Evolutionary conservation across 805 yeast species (phyloP).

Genomic region (Myxozyma nipponensis): DNA sequence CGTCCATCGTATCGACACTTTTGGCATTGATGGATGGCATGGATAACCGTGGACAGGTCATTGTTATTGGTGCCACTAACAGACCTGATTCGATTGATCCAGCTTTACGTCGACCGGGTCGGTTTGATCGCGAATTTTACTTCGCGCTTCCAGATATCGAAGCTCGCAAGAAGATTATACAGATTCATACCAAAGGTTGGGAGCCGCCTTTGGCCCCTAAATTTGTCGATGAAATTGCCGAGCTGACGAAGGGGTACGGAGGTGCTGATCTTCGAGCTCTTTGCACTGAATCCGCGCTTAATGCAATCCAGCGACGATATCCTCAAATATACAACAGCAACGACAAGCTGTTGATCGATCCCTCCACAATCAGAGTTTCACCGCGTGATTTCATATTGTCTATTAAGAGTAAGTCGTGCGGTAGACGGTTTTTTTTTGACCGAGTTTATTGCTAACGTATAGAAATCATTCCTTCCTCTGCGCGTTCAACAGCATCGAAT

Average conservation of each 20-base stretch:
- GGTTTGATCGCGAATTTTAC: conserved; percentile 95
- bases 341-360: conserved; percentile 70
- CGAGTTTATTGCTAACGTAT: background rate
- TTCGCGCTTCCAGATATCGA: conserved; percentile 85
- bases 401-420: conserved; percentile 45
- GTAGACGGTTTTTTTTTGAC: background rate
- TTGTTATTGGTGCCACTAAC: conserved; percentile 96
- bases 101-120: conserved; percentile 92
- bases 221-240: conserved; percentile 66
- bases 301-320: conserved; percentile 83
- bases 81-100: conserved; percentile 99
- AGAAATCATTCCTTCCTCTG: conserved; percentile 83
- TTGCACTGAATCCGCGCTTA: conserved; percentile 92
- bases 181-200: conserved; percentile 90
- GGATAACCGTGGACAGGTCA: conserved; percentile 98
- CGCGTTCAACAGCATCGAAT: conserved; percentile 70
- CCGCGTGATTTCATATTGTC: conserved; percentile 86
- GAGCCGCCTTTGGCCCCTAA: conserved; percentile 58
- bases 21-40: conserved; percentile 98
- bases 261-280: conserved; percentile 95
- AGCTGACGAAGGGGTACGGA: conserved; percentile 89
- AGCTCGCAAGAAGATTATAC: conserved; percentile 73
- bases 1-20: conserved; percentile 91
- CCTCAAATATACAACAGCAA: conserved; percentile 85
- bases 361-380: conserved; percentile 63